Base-by-base conservation (phyloP, 306 rosid genomes). In the Nissolia schottii region DNA sequence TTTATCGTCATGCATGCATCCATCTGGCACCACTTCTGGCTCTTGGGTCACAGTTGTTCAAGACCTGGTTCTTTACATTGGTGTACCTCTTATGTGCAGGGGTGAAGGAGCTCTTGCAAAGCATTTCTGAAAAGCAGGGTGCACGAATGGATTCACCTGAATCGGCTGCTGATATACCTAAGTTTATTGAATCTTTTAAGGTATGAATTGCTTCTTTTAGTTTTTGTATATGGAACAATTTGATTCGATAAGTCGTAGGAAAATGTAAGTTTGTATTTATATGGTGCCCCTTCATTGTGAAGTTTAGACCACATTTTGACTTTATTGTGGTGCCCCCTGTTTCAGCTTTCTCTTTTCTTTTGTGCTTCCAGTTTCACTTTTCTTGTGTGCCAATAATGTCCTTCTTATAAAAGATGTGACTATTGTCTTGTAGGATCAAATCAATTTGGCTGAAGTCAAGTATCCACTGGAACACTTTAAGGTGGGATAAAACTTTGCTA, bases 91-190 rank as follows among this genome's bases (percentile, higher is more conserved):
- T 59, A 32, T 59, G 43, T 55, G 77, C 80, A 94, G 98, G 97
- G 84, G 96, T 87, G 38, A 94, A 94, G 86, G 97, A 94, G 60
- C 83, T 94, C 40, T 77, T 91, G 83, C 91, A 87, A 81, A 87
- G 68, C 74, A 79, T 94, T 75, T 94, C 98, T 4, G 97, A 89
- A 84, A 94, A 91, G 85, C 98, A 91, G 69, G 98, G 98, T 68
- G 84, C 78, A 78, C 64, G 55, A 77, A 94, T 94, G 98, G 79
- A 85, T 79, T 87, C 94, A 48, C 79, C 77, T 43, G 92, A 94
- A 79, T 94, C 98, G 11, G 80, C 91, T 43, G 85, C 86, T 79
- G 95, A 94, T 80, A 94, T 94, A 77, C 86, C 87, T 2, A 77
- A 77, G 69, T 94, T 94, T 68, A 46, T 91, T 40, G 92, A 89